Conservation (phyloP, 768 basidiomycete species). For the Hemileccinum impolitum region DNA sequence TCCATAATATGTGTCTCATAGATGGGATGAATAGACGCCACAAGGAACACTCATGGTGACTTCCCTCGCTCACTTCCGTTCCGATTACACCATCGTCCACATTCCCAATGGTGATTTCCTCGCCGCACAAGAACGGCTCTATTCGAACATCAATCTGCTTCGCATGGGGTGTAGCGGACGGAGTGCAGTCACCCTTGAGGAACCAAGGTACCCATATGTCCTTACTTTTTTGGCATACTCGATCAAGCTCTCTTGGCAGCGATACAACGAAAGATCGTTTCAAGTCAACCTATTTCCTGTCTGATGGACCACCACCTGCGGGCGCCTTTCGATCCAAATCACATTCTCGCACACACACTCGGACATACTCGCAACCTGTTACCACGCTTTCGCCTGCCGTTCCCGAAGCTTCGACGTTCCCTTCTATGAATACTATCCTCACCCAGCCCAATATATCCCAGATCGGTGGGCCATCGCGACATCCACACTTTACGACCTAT, state of each 20-base stretch:
- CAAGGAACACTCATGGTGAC: constrained; percentile 76
- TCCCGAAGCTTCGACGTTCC: constrained; percentile 22
- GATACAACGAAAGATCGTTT: constrained; percentile 82
- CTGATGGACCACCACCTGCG: constrained; percentile 33
- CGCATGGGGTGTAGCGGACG: constrained; percentile 86
- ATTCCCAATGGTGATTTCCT: constrained; percentile 68
- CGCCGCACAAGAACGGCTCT: constrained; percentile 61
- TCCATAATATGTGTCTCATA: constrained; percentile 6
- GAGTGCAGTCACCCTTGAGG: constrained; percentile 71
- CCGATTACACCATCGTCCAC: constrained; percentile 81
- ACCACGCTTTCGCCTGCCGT: constrained; percentile 22
- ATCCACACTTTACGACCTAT: constrained; percentile 52
- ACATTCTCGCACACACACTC: constrained; percentile 29
- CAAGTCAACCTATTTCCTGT: constrained; percentile 62
- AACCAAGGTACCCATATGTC: constrained; percentile 49
- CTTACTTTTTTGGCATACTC: constrained; percentile 6
- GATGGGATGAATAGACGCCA: constrained; percentile 42
- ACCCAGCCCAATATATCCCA: constrained; percentile 17
- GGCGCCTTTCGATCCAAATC: constrained; percentile 27
- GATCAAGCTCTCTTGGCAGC: constrained; percentile 34
- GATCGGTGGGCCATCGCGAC: constrained; percentile 17
- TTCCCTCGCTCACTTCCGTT: constrained; percentile 83
- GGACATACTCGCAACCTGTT: constrained; percentile 28
- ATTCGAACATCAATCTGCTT: constrained; percentile 77
- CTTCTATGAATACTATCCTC: constrained; percentile 10